phyloP scores from a whole-genome alignment of 2,329 filamentous ascomycete genomes.

The Daldinia sp. region DNA sequence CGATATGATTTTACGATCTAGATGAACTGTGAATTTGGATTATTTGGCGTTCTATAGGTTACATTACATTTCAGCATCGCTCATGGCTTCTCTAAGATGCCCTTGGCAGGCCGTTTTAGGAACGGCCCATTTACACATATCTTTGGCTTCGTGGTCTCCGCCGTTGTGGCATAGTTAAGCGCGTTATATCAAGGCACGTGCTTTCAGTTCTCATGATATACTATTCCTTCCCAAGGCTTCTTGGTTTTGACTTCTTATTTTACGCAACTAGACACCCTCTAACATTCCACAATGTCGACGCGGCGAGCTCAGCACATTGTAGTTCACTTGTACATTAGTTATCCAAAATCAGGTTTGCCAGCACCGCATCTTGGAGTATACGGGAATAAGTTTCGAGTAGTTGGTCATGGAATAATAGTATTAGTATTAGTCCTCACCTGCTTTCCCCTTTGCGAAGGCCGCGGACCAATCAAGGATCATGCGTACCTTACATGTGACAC shows the following conservation, averaged over 20 bases:
- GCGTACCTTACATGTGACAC: constrained; percentile 35
- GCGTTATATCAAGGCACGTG: background rate
- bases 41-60: background rate
- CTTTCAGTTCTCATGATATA: background rate
- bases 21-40: background rate
- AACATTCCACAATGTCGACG: too few relatives aligned
- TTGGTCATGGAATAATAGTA: too few relatives aligned
- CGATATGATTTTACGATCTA: background rate
- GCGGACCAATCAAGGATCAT: constrained; percentile 27
- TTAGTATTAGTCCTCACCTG: background rate
- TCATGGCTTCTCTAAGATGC: background rate
- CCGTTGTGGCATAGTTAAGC: background rate
- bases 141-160: background rate
- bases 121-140: background rate
- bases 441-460: background rate
- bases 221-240: background rate
- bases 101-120: background rate
- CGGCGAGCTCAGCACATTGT: too few relatives aligned
- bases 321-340: too few relatives aligned
- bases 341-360: too few relatives aligned
- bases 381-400: background rate
- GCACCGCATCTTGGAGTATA: background rate
- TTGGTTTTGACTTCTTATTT: background rate
- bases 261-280: background rate
- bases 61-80: background rate